Base-by-base conservation (phyloP, 257 asterid species). In the Salvia miltiorrhiza region DNA sequence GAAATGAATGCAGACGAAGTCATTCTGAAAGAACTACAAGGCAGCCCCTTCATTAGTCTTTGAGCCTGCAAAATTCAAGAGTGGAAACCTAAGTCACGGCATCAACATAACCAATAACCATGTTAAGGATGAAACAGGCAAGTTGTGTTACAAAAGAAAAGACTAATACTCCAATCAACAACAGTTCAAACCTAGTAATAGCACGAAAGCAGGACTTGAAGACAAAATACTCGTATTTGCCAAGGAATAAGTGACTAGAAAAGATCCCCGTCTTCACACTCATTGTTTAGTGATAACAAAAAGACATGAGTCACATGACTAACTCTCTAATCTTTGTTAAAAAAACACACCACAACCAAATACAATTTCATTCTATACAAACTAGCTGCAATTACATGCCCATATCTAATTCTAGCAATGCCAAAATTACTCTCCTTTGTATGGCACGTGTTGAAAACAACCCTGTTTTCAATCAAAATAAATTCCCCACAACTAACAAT, bases 31-130 rank as follows among this genome's bases (percentile, higher is more conserved):
- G 33, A 74, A 70, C 20, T 67, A 57, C 40, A 3, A 58, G 74
- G 21, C n/a, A 76, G 68, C 33, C 69, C 47, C 75, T 13, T 73
- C 5, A 1, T 21, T 57, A 61, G 43, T 16, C 40, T 30, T 45
- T 33, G 67, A 16, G 11, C 77, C 84, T 73, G 84, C 74, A 73
- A 61, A 23, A 53, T 45, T 54, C 35, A 63, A 72, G 56, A 56
- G 54, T 4, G 32, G 54, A 40, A 55, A 24, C 44, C 61, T 35
- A 28, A 20, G 50, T 63, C 49, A 69, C 23, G 60, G 11, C 14
- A 53, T 65, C 60, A 60, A 7, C 26, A 60, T 37, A 37, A 37
- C 43, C 43, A 9, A 37, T 1, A 37, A 63, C 56, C 58, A 64
- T 7, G 21, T 16, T 11, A 20, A 17, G 43, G 16, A 16, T 5